Conservation (phyloP, 2,329 filamentous ascomycete genomes). For the Cladosporium phlei region DNA sequence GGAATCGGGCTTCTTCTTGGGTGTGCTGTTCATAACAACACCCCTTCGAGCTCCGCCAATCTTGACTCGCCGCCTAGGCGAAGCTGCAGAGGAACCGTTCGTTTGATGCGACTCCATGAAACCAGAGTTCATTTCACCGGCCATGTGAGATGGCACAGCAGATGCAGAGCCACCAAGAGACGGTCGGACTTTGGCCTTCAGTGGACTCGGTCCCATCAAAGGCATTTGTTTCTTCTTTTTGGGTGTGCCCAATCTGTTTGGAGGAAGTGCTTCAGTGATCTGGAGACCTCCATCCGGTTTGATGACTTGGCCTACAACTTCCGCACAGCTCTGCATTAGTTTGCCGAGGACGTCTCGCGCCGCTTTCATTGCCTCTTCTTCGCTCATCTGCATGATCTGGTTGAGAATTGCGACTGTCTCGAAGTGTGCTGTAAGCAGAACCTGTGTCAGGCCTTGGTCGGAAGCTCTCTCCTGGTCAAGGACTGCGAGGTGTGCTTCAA, state of each 20-base stretch:
- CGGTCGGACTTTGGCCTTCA: slow-evolving; percentile 41
- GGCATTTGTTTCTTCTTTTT: slow-evolving; percentile 59
- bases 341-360: slow-evolving; percentile 73
- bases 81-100: slow-evolving; percentile 54
- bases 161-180: slow-evolving; percentile 15
- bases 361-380: slow-evolving; percentile 74
- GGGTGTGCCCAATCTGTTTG: slow-evolving; percentile 68
- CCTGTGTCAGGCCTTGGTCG: slow-evolving; percentile 73
- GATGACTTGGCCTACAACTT: slow-evolving; percentile 74
- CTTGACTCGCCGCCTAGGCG: slow-evolving; percentile 72
- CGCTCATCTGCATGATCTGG: slow-evolving; percentile 75
- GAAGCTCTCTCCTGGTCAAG: slow-evolving; percentile 78
- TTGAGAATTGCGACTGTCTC: slow-evolving; percentile 81
- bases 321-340: slow-evolving; percentile 70
- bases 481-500: slow-evolving; percentile 72
- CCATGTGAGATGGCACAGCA: slow-evolving; percentile 25
- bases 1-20: slow-evolving; percentile 65
- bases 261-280: slow-evolving; percentile 62
- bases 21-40: slow-evolving; percentile 57
- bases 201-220: slow-evolving; percentile 44
- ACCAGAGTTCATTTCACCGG: slow-evolving; percentile 19
- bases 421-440: slow-evolving; percentile 83
- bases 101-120: slow-evolving; percentile 21
- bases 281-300: slow-evolving; percentile 75
- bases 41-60: slow-evolving; percentile 60